Percentiles rank a stretch among this genome's conserved stretches.
Conservation (phyloP, 2,329 filamentous ascomycete genomes). For the Gnomoniopsis sp. region DNA sequence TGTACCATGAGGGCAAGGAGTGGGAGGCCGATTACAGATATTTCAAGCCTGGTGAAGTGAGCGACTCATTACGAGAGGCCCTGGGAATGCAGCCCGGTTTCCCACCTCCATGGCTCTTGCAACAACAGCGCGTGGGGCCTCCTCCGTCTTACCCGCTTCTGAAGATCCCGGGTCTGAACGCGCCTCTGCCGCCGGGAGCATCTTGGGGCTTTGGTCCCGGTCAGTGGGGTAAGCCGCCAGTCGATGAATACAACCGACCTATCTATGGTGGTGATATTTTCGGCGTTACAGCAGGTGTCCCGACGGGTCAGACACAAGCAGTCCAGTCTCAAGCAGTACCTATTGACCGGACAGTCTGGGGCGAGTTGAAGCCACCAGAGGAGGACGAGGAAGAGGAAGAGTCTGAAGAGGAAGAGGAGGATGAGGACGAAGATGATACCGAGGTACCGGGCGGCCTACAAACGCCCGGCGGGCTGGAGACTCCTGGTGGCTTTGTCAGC, state of each 20-base stretch:
- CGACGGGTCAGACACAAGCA: constrained; percentile 26
- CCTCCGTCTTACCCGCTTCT: constrained; percentile 94
- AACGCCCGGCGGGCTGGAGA: constrained; percentile 75
- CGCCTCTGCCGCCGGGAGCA: constrained; percentile 82
- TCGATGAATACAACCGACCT: constrained; percentile 88
- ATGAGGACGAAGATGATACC: constrained; percentile 59
- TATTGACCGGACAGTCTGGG: constrained; percentile 86
- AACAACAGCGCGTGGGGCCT: constrained; percentile 89
- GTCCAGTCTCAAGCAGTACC: constrained; percentile 61
- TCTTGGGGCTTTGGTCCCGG: constrained; percentile 95
- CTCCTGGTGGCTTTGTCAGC: constrained; percentile 76
- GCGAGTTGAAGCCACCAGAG: constrained; percentile 79
- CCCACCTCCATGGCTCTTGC: constrained; percentile 95
- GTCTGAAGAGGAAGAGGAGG: constrained; percentile 63
- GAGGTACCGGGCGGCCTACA: constrained; percentile 63
- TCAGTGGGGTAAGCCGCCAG: constrained; percentile 92
- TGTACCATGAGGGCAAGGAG: constrained; percentile 99
- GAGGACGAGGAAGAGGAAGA: constrained; percentile 69
- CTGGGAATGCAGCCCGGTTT: constrained; percentile 90
- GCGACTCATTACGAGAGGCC: constrained; percentile 85
- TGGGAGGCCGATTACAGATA: constrained; percentile 93
- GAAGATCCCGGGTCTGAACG: constrained; percentile 91
- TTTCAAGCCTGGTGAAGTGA: constrained; percentile 84
- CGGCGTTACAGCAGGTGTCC: constrained; percentile 58
- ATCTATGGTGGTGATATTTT: constrained; percentile 95